Evolutionary conservation across 805 yeast genomes (phyloP).

Genomic region (Helenozyma rhizophorensis): DNA sequence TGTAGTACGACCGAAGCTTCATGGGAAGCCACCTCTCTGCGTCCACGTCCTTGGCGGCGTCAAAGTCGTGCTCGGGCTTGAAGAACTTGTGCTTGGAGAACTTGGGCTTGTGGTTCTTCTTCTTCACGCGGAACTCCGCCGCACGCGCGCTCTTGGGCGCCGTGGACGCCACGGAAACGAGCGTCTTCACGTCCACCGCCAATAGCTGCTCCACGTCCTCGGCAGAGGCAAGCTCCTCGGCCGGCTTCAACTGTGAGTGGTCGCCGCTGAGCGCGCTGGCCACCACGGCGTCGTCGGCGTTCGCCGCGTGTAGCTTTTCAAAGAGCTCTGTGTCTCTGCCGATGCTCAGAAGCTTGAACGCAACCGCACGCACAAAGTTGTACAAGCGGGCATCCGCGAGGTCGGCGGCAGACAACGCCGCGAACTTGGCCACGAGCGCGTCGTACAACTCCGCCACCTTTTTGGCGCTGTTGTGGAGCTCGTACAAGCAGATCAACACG

Average conservation of each 20-base stretch:
- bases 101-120: slow-evolving; percentile 16
- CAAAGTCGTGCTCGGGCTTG: slow-evolving; percentile 10
- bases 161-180: slow-evolving; percentile 10
- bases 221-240: slow-evolving; percentile 16
- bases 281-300: slow-evolving; percentile 23
- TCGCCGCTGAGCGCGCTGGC: slow-evolving; percentile 18
- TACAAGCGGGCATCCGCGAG: slow-evolving; percentile 17
- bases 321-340: slow-evolving; percentile 19
- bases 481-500: slow-evolving; percentile 9
- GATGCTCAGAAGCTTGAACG: slow-evolving; percentile 23
- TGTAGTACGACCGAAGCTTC: slow-evolving; percentile 80
- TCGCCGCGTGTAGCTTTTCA: slow-evolving; percentile 15
- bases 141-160: slow-evolving; percentile 1
- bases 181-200: slow-evolving; percentile 22
- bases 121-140: slow-evolving; percentile 17
- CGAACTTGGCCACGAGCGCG: slow-evolving; percentile 4
- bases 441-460: slow-evolving; percentile 2
- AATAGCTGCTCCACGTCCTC: slow-evolving; percentile 29
- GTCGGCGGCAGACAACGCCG: slow-evolving; percentile 3
- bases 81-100: slow-evolving; percentile 14
- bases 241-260: slow-evolving; percentile 15
- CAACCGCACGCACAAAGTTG: slow-evolving; percentile 27
- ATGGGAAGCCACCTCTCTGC: slow-evolving; percentile 87
- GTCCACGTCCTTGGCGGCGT: slow-evolving; percentile 28
- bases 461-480: slow-evolving; percentile 2